phyloP scores from a whole-genome alignment of 306 rosid species.

The Medicago lupulina region DNA sequence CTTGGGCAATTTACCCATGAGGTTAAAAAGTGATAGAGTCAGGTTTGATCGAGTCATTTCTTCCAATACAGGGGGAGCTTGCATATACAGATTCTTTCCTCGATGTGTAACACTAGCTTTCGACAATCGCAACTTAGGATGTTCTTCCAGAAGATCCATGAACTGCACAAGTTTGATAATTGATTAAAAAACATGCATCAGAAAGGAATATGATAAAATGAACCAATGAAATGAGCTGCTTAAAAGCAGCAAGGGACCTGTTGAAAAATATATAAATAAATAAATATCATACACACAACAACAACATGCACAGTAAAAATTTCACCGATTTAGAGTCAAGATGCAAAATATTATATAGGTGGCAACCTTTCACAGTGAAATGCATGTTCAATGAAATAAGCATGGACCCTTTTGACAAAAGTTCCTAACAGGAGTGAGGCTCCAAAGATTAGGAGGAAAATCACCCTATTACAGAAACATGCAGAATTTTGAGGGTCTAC shows the following conservation, averaged over 20 bases:
- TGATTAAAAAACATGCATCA: constrained; percentile 15
- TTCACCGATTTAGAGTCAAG: constrained; percentile 18
- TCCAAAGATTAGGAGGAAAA: not conserved
- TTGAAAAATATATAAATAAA: not conserved
- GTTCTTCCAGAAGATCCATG: constrained; percentile 76
- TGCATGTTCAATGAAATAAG: constrained; percentile 2
- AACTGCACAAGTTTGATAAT: constrained; percentile 56
- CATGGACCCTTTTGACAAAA: constrained; percentile 16
- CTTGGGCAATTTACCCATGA: constrained; percentile 74
- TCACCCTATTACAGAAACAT: constrained; percentile 8
- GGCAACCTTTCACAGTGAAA: not conserved
- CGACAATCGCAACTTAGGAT: constrained; percentile 73
- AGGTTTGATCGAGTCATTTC: constrained; percentile 96
- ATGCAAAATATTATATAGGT: constrained; percentile 10
- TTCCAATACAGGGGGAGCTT: constrained; percentile 93
- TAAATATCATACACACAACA: not conserved
- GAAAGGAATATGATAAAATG: constrained; percentile 20
- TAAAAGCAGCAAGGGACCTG: not conserved
- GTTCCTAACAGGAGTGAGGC: not conserved
- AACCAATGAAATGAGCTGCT: constrained; percentile 6
- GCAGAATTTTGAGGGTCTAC: not conserved
- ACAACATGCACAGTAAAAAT: not conserved
- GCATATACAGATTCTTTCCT: constrained; percentile 92
- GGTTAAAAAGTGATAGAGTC: constrained; percentile 61
- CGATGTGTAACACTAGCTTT: constrained; percentile 78